phyloP scores from a whole-genome alignment of 305 asterid species.

The Salvia sclarea region DNA sequence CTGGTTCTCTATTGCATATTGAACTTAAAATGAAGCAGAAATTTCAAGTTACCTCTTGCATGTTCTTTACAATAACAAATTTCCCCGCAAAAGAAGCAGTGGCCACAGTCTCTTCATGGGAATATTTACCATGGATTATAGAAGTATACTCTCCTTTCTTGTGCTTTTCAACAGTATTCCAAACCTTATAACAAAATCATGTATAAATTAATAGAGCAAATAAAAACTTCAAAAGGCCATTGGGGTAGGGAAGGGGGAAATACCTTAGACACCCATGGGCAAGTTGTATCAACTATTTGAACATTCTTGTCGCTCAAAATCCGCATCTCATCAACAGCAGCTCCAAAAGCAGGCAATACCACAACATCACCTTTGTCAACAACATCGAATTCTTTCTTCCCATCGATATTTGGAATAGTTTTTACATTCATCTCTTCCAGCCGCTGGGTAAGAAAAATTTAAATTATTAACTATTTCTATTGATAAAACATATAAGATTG shows the following conservation, averaged over 20 bases:
- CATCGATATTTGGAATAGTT: conserved; percentile 61
- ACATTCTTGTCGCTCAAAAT: conserved; percentile 78
- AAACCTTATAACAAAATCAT: conserved; percentile 56
- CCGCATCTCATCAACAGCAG: conserved; percentile 87
- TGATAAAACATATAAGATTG: conserved; percentile 5
- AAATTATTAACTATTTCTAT: conserved; percentile 20
- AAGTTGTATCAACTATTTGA: conserved; percentile 95
- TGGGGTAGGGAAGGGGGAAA: background rate
- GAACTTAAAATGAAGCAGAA: conserved; percentile 18
- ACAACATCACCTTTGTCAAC: conserved; percentile 85
- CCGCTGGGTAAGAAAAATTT: conserved; percentile 47
- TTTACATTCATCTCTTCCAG: conserved; percentile 78
- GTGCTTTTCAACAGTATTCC: conserved; percentile 94
- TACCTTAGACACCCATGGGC: conserved; percentile 99
- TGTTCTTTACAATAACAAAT: conserved; percentile 82
- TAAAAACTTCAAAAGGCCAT: conserved; percentile 2
- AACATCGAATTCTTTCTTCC: conserved; percentile 69
- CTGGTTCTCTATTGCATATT: background rate
- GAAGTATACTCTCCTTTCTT: conserved; percentile 96
- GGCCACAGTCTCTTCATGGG: conserved; percentile 96
- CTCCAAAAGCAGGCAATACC: conserved; percentile 96
- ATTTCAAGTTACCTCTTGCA: conserved; percentile 66
- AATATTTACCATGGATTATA: conserved; percentile 90
- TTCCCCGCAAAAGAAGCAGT: conserved; percentile 99
- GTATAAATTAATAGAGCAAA: background rate